Evolutionary conservation across 768 basidiomycete species (phyloP), one percentile per base, ranked within the genome.

Genomic region (Clathrus columnatus): DNA sequence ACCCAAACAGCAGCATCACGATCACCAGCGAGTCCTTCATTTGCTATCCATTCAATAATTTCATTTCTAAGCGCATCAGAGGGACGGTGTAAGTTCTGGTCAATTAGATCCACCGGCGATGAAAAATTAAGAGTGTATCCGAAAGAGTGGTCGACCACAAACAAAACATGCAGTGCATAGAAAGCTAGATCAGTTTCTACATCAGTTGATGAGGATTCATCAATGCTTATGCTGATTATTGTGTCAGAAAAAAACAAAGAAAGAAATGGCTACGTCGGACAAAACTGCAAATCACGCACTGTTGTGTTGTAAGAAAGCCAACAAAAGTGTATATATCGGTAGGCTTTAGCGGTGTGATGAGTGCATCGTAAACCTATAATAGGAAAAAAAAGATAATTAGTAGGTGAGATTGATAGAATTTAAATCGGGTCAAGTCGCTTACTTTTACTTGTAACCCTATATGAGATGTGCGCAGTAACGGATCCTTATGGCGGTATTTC

Each of bases 361-460:
- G 60, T n/a, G 64, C 57, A 50, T 81, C 79, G 59, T 89, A 88
- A 41, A 88, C 69, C 85, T 90, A 59, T 28, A 18, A 7, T 14
- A 23, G 45, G 46, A 17, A 16, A 26, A 48, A 21, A 63, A 26
- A 60, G 21, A 42, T 59, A 61, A 56, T 44, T 16, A 14, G 27
- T 23, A 45, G 27, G 45, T 21, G 51, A 24, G 47, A 21, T 14
- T 18, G 18, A 18, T 23, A 32, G 43, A 28, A 17, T 20, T 30
- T 7, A 26, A 52, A 21, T 49, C 11, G 50, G 27, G 47, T 18
- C 29, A 17, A 43, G 21, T 26, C 42, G 2, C 11, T 30, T 52
- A 85, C 85, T 75, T 89, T 90, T 61, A 86, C 71, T 67, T 86
- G 84, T 4, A 80, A 76, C 14, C 85, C 88, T n/a, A 87, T 63